Percentiles rank a stretch among this genome's conserved stretches.
phyloP scores from a whole-genome alignment of 2,329 filamentous ascomycete genomes.

The Alternaria arbusti region DNA sequence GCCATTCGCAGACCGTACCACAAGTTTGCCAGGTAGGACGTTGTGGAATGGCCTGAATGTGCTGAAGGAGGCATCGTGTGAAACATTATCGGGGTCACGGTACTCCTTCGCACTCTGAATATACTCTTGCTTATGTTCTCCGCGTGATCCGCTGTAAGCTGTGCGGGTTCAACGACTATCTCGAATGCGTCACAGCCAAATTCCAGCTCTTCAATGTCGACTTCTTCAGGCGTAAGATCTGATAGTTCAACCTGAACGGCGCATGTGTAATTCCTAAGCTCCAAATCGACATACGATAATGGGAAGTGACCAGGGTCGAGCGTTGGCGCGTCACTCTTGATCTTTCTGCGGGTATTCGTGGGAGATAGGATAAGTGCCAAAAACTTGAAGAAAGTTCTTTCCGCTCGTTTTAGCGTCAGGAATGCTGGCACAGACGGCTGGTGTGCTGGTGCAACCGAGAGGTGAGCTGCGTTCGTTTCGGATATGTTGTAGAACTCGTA shows the following conservation, averaged over 20 bases:
- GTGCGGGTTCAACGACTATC: constrained; percentile 57
- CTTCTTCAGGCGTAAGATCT: constrained; percentile 58
- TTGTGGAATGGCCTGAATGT: constrained; percentile 27
- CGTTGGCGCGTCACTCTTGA: constrained; percentile 52
- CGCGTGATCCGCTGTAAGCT: constrained; percentile 30
- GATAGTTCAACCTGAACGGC: constrained; percentile 68
- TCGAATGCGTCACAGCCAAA: constrained; percentile 71
- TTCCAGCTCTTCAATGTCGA: constrained; percentile 71
- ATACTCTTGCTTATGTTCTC: constrained; percentile 63
- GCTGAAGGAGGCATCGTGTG: constrained; percentile 41
- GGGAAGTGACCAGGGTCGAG: constrained; percentile 68
- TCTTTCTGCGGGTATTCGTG: constrained; percentile 47
- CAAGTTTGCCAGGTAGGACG: constrained; percentile 62
- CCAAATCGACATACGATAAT: constrained; percentile 64
- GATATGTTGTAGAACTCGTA: constrained; percentile 79
- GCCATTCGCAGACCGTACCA: constrained; percentile 68
- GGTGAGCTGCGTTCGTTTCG: constrained; percentile 52
- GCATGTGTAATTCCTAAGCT: constrained; percentile 69
- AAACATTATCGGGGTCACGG: constrained; percentile 58
- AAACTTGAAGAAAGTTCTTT: constrained; percentile 73
- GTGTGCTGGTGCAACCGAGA: constrained; percentile 32
- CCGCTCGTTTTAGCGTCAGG: constrained; percentile 69
- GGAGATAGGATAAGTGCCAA: constrained; percentile 65
- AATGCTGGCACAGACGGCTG: constrained; percentile 61
- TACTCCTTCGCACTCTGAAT: constrained; percentile 65